Evolutionary conservation across 352 stramenopile species (phyloP).

Genomic region (Globisporangium cylindrosporum): DNA sequence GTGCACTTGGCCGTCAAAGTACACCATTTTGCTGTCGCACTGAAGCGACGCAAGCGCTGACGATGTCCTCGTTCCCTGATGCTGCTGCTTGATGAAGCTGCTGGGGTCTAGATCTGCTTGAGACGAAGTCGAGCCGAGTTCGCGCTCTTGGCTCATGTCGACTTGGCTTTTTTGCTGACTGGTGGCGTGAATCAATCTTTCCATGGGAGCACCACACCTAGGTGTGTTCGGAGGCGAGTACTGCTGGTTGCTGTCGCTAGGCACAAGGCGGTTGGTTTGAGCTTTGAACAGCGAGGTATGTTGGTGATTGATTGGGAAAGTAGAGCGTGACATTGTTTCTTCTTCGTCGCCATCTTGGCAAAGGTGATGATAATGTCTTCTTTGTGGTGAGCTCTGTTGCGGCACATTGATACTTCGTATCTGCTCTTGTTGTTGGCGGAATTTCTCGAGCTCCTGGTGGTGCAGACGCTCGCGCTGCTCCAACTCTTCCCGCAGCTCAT

Average conservation of each 20-base stretch:
- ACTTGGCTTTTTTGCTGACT: neutral
- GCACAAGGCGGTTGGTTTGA: neutral
- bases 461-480: slow-evolving; percentile 47
- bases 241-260: neutral
- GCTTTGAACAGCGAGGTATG: neutral
- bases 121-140: slow-evolving; percentile 9
- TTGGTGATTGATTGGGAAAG: neutral
- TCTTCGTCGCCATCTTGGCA: neutral
- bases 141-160: slow-evolving; percentile 6
- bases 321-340: neutral
- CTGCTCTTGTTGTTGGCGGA: slow-evolving; percentile 29
- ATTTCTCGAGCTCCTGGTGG: slow-evolving; percentile 38
- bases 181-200: neutral
- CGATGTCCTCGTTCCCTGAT: neutral
- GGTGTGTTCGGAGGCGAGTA: neutral
- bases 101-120: neutral
- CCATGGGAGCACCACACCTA: neutral
- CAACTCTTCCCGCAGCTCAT: slow-evolving; percentile 48
- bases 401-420: slow-evolving; percentile 1
- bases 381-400: neutral
- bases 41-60: slow-evolving; percentile 23
- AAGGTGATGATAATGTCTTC: neutral
- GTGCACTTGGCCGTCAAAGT: slow-evolving; percentile 37
- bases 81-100: neutral
- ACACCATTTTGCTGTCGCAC: slow-evolving; percentile 60